phyloP scores from a whole-genome alignment of 768 basidiomycete genomes.

The Lepiota subincarnata region DNA sequence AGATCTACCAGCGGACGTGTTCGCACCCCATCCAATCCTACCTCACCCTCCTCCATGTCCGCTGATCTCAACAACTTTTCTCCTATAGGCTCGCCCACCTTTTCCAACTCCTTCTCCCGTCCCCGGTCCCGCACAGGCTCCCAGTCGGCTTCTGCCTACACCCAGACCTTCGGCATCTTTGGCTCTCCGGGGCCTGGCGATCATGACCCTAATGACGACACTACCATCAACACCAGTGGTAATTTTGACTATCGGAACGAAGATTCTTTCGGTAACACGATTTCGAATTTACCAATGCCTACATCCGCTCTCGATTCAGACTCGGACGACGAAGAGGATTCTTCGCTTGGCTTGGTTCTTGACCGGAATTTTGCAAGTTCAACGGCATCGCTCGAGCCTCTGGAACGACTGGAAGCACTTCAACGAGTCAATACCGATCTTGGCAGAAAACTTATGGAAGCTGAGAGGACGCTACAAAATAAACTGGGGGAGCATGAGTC shows the following conservation, averaged over 20 bases:
- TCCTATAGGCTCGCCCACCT: constrained; percentile 38
- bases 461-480: constrained; percentile 61
- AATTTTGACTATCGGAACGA: constrained; percentile 21
- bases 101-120: constrained; percentile 39
- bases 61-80: constrained; percentile 26
- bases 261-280: constrained; percentile 38
- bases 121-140: constrained; percentile 65
- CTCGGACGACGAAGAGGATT: constrained; percentile 51
- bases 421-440: constrained; percentile 73
- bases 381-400: constrained; percentile 63
- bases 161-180: constrained; percentile 17
- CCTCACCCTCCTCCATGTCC: constrained; percentile 39
- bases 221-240: constrained; percentile 16
- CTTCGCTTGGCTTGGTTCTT: constrained; percentile 52
- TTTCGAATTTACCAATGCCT: constrained; percentile 60
- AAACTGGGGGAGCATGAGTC: constrained; percentile 73
- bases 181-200: constrained; percentile 24
- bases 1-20: constrained; percentile 45
- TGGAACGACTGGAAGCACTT: constrained; percentile 71
- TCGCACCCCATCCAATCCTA: constrained; percentile 73
- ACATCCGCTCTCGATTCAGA: constrained; percentile 45
- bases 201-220: constrained; percentile 32
- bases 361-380: constrained; percentile 59
- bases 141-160: constrained; percentile 19
- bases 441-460: constrained; percentile 69